Conservation (phyloP, 1,284 basidiomycete genomes). For the Apiotrichum laibachii region DNA sequence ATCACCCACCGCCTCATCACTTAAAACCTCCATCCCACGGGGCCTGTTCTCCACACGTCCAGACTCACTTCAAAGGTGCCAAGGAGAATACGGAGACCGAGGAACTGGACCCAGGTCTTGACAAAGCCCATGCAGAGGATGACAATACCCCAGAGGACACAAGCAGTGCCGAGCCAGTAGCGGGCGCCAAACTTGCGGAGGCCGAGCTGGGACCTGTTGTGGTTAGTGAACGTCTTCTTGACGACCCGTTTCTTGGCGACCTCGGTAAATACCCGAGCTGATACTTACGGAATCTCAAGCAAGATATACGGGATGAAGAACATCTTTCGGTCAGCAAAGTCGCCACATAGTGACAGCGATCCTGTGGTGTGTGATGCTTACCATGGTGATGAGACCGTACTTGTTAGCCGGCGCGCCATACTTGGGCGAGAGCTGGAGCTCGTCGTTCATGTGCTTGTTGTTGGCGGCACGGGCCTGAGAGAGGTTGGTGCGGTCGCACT, state of each 20-base stretch:
- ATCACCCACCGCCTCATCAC: too few relatives aligned
- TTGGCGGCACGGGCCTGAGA: conserved; percentile 21
- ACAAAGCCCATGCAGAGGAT: conserved; percentile 30
- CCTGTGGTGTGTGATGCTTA: too few relatives aligned
- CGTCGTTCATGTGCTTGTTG: conserved; percentile 9
- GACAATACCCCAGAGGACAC: conserved; percentile 38
- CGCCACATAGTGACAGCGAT: too few relatives aligned
- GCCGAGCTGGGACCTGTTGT: conserved; percentile 22
- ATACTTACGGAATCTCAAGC: conserved; percentile 33
- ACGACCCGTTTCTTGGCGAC: too few relatives aligned
- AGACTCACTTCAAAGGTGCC: conserved; percentile 31
- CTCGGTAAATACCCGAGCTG: background rate
- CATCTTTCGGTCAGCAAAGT: too few relatives aligned
- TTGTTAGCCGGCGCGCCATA: conserved; percentile 33
- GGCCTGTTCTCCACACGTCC: too few relatives aligned
- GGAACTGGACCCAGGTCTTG: conserved; percentile 23
- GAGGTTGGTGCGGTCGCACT: conserved; percentile 26
- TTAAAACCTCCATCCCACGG: too few relatives aligned
- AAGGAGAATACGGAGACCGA: conserved; percentile 24
- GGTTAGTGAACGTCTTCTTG: background rate
- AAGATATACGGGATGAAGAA: conserved; percentile 44
- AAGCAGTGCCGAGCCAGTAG: conserved; percentile 13
- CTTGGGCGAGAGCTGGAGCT: conserved; percentile 10
- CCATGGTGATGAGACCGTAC: conserved; percentile 45
- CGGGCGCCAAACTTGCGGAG: conserved; percentile 18